These are phyloP conservation scores for Penicillium parvum DNA, from an alignment of 495 filamentous ascomycete genomes.

Conservation along the genomic window DNA sequence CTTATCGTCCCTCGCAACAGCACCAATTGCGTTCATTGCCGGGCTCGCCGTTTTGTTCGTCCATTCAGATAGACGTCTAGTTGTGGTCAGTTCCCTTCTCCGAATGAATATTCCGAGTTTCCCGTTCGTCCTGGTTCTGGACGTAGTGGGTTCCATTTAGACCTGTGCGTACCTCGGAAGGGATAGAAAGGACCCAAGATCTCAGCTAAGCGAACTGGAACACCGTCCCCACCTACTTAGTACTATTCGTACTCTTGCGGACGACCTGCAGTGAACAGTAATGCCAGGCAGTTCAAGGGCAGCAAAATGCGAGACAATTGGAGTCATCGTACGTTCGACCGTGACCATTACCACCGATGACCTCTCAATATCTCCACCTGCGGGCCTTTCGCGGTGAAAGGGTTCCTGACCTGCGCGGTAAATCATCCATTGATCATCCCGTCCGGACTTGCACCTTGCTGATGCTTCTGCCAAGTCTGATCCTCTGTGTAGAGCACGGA, in stretches of 20 bases:
- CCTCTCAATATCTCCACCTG: background rate
- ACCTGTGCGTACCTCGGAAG: background rate
- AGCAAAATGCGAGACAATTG: slow-evolving; percentile 11
- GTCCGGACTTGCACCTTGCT: slow-evolving; percentile 14
- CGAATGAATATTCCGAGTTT: slow-evolving; percentile 1
- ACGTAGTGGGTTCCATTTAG: background rate
- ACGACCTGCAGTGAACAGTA: slow-evolving; percentile 1
- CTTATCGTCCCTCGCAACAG: background rate
- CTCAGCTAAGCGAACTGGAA: slow-evolving; percentile 4
- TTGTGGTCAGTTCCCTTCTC: background rate
- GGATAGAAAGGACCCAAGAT: background rate
- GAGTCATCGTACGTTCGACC: slow-evolving; percentile 9
- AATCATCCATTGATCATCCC: slow-evolving; percentile 13
- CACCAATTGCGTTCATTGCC: slow-evolving; percentile 5
- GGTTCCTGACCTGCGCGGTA: slow-evolving; percentile 20
- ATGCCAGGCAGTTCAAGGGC: background rate
- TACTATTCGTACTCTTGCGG: slow-evolving; percentile 4
- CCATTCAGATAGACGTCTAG: too few relatives aligned
- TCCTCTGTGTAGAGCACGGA: slow-evolving; percentile 1
- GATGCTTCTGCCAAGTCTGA: slow-evolving; percentile 4
- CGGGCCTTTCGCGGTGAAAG: background rate
- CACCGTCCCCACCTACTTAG: slow-evolving; percentile 4
- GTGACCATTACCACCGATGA: background rate
- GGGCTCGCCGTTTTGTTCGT: background rate
- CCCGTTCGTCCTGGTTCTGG: background rate